Evolutionary conservation across 306 rosid genomes (phyloP).

Genomic region (Medicago arabica): DNA sequence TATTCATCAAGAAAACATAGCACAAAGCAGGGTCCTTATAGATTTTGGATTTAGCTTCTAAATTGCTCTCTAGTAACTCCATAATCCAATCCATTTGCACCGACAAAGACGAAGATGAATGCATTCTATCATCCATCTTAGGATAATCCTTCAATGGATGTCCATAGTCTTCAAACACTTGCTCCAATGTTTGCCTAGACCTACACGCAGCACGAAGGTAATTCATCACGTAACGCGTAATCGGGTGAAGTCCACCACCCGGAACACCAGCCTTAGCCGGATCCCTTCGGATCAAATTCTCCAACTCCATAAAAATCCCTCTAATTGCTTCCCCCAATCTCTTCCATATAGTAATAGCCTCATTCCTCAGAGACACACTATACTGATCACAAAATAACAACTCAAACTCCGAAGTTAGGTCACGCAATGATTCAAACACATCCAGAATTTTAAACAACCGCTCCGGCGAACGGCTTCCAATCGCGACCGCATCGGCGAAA

Average conservation of each 20-base stretch:
- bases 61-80: constrained; percentile 87
- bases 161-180: constrained; percentile 73
- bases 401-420: constrained; percentile 78
- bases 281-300: constrained; percentile 87
- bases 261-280: constrained; percentile 84
- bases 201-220: constrained; percentile 89
- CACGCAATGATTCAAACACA: constrained; percentile 81
- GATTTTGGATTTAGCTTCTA: constrained; percentile 86
- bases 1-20: constrained; percentile 87
- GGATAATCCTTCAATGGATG: constrained; percentile 53
- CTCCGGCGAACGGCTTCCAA: constrained; percentile 88
- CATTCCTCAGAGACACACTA: constrained; percentile 72
- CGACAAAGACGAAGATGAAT: constrained; percentile 54
- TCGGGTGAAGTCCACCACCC: constrained; percentile 90
- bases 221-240: constrained; percentile 95
- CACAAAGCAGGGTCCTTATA: constrained; percentile 73
- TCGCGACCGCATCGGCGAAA: constrained; percentile 84
- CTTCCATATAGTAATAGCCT: constrained; percentile 84
- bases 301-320: constrained; percentile 93
- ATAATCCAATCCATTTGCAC: constrained; percentile 93
- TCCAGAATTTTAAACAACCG: constrained; percentile 78
- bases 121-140: constrained; percentile 61
- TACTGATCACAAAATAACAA: constrained; percentile 74
- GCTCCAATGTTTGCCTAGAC: constrained; percentile 74
- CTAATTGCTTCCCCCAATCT: constrained; percentile 83